These are phyloP conservation scores for Camellia granthamiana DNA, from an alignment of 148 eudicot species.

Conservation along the genomic window DNA sequence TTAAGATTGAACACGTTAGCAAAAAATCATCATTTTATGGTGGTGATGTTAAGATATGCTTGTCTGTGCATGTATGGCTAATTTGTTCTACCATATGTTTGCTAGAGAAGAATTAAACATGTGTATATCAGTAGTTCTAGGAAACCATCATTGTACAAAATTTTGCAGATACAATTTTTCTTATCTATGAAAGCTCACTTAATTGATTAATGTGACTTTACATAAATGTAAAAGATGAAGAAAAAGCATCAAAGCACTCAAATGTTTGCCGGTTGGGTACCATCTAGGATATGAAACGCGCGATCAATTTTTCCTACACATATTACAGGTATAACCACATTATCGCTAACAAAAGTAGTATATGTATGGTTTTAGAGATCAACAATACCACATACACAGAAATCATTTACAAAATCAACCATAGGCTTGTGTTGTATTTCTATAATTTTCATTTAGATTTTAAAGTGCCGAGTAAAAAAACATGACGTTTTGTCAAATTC, in stretches of 20 bases:
- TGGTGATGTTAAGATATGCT: not conserved
- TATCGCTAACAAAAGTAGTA: too few relatives aligned
- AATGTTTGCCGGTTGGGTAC: not conserved
- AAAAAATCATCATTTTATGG: not conserved
- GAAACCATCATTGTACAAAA: not conserved
- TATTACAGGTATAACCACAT: not conserved
- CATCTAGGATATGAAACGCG: not conserved
- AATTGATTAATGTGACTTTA: not conserved
- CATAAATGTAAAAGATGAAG: not conserved
- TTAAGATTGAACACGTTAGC: too few relatives aligned
- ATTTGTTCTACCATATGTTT: not conserved
- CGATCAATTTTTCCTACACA: not conserved
- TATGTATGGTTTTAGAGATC: too few relatives aligned
- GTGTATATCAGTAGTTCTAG: too few relatives aligned
- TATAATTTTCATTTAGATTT: too few relatives aligned
- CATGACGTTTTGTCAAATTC: not conserved
- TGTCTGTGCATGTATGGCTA: not conserved
- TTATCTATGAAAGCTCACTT: not conserved
- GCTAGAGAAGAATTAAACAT: not conserved
- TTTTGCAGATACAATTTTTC: not conserved
- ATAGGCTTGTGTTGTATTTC: too few relatives aligned
- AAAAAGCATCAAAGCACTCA: not conserved
- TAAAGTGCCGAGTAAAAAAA: not conserved
- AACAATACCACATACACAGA: too few relatives aligned
- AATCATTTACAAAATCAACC: too few relatives aligned